Conservation (phyloP, 1,139 yeast species). For the Yamadazyma oceani region DNA sequence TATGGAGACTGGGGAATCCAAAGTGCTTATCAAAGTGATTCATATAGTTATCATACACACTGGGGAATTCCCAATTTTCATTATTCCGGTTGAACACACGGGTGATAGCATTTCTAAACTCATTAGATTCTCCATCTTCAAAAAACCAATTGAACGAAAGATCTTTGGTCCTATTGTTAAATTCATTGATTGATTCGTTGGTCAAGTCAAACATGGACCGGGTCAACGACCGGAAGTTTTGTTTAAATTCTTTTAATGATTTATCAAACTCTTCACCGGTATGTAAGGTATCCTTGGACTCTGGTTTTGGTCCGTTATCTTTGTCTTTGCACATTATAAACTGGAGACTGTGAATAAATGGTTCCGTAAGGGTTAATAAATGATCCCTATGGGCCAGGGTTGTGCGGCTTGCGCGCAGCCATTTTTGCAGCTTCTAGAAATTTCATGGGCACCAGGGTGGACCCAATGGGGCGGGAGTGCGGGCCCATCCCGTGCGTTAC, state of each 20-base stretch:
- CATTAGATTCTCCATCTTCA: constrained; percentile 10
- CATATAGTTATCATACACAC: constrained; percentile 7
- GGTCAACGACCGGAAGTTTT: constrained; percentile 15
- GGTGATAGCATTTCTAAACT: constrained; percentile 4
- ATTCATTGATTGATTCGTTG: constrained; percentile 23
- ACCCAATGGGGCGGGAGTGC: too few species aligned
- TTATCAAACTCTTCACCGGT: constrained; percentile 10
- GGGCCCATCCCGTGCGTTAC: too few species aligned
- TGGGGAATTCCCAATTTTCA: constrained; percentile 13
- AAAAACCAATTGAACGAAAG: constrained; percentile 19
- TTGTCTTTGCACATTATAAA: neutral
- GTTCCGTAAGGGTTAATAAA: neutral
- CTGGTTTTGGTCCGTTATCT: neutral
- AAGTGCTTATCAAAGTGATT: neutral
- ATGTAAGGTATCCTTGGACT: constrained; percentile 1
- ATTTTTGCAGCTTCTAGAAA: constrained; percentile 2
- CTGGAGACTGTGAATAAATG: too few species aligned
- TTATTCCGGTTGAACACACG: constrained; percentile 7
- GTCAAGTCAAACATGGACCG: constrained; percentile 21
- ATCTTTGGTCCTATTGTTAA: constrained; percentile 26
- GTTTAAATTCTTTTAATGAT: constrained; percentile 14
- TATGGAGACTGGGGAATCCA: constrained; percentile 22
- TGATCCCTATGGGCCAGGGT: neutral
- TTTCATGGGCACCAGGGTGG: too few species aligned
- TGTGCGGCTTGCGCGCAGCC: neutral